These are phyloP conservation scores for Gymnopilus dilepis DNA, from an alignment of 768 basidiomycete species.

Conservation along the genomic window DNA sequence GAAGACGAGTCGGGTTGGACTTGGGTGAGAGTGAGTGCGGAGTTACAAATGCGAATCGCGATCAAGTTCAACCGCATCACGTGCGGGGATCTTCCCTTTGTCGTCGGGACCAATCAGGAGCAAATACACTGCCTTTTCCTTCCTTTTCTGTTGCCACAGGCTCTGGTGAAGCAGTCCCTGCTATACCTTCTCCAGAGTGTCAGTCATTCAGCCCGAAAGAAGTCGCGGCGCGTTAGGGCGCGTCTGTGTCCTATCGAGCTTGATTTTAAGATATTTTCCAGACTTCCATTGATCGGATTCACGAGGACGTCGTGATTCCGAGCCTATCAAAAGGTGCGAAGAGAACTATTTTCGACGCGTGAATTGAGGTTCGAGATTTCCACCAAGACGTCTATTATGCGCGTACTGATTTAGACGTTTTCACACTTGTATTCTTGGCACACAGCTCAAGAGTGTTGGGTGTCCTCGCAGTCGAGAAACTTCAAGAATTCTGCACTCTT, in stretches of 20 bases:
- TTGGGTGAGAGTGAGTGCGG: slow-evolving; percentile 24
- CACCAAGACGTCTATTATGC: too few species aligned
- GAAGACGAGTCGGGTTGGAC: slow-evolving; percentile 19
- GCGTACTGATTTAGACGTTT: too few species aligned
- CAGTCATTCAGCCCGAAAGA: background rate
- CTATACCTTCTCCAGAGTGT: background rate
- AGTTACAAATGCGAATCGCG: slow-evolving; percentile 24
- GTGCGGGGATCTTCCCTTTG: slow-evolving; percentile 8
- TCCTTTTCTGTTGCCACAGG: background rate
- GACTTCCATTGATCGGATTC: too few species aligned
- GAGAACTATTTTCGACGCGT: too few species aligned
- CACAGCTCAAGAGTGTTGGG: too few species aligned
- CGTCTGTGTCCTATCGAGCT: too few species aligned
- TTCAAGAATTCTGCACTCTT: background rate
- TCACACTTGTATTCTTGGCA: background rate
- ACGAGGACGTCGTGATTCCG: too few species aligned
- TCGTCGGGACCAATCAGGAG: background rate
- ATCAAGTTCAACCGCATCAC: slow-evolving; percentile 23
- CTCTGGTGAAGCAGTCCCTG: background rate
- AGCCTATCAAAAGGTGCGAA: too few species aligned
- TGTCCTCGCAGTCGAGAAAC: background rate
- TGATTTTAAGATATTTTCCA: too few species aligned
- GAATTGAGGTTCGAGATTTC: too few species aligned
- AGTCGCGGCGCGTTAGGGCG: too few species aligned
- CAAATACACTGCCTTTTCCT: background rate